These are phyloP conservation scores for Fusarium papillatum DNA, from an alignment of 2,329 filamentous ascomycete genomes.

Conservation along the genomic window DNA sequence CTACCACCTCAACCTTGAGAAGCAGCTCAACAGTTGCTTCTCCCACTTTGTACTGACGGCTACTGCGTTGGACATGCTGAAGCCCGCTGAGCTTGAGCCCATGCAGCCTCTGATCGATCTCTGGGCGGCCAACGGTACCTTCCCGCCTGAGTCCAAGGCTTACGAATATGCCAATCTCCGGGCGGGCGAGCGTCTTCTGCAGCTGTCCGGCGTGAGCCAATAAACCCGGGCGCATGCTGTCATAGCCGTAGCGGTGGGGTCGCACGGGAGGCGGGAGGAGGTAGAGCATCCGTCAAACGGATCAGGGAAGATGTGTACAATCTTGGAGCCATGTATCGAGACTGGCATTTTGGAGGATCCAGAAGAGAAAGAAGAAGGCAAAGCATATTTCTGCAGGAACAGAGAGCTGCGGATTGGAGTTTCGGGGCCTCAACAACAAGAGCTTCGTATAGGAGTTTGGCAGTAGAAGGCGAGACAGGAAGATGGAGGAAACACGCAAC, in stretches of 20 bases:
- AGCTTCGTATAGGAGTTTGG: constrained; percentile 29
- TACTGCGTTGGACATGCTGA: constrained; percentile 86
- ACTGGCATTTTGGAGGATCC: constrained; percentile 12
- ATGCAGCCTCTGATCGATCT: constrained; percentile 96
- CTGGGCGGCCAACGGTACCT: constrained; percentile 90
- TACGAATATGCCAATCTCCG: constrained; percentile 75
- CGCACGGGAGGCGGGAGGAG: constrained; percentile 27
- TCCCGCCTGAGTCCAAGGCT: constrained; percentile 81
- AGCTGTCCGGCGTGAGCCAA: constrained; percentile 55
- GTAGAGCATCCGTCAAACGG: constrained; percentile 20
- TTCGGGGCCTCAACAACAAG: constrained; percentile 32
- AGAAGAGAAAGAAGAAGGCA: constrained; percentile 12
- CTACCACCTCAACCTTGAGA: constrained; percentile 85
- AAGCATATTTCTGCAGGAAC: constrained; percentile 37
- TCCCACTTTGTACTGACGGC: constrained; percentile 87
- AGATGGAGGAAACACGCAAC: constrained; percentile 20
- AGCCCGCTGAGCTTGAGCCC: constrained; percentile 91
- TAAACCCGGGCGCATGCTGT: constrained; percentile 28
- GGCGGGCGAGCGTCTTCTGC: constrained; percentile 70
- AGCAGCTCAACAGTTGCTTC: constrained; percentile 90
- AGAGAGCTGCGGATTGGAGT: constrained; percentile 41
- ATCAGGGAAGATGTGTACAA: constrained; percentile 37
- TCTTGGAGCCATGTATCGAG: constrained; percentile 32
- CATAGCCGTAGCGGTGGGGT: constrained; percentile 21
- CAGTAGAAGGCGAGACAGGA: constrained; percentile 19